Base-by-base conservation (phyloP, 257 asterid genomes). In the Fraxinus pennsylvanica region DNA sequence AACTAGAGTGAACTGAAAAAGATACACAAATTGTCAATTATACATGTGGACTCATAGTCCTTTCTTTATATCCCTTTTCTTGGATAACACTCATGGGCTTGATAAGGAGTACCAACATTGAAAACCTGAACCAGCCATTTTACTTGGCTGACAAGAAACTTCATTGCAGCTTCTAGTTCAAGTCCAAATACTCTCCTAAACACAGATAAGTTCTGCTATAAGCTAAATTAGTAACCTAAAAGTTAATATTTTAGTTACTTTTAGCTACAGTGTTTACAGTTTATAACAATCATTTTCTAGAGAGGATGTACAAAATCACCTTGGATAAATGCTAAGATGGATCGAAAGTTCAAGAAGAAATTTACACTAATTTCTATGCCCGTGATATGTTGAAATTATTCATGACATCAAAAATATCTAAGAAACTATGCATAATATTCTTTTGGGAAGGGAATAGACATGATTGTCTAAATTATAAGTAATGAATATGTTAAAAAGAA, bases 221-320 rank as follows among this genome's bases (percentile, higher is more conserved):
- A 3, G 29, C 67, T 5, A 75, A 41, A 65, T 76, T 47, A 29
- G 14, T 43, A 69, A 30, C 41, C 39, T 36, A 36, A 38, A 30
- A 8, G 35, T 52, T 12, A 43, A 43, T 12, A 43, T 12, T 43
- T 43, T 21, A 15, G 10, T 43, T n/a, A 15, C 32, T 39, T 72
- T 12, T 19, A 75, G 45, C 54, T 65, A 50, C 38, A 10, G 71
- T 32, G 70, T 36, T 47, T 36, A 17, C 41, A 74, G 70, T 10
- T 27, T 66, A 54, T n/a, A 66, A 29, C 57, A 74, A 36, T 71
- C 66, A 80, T 33, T 52, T 52, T 50, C n/a, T 54, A 6, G 72
- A 74, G 67, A 33, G 27, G 38, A 15, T 17, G 25, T 22, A 3
- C 6, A 32, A 47, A 74, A 54, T 74, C 68, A 25, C 9, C 12